Evolutionary conservation across 805 yeast species (phyloP), one percentile per base, ranked within the genome.

Genomic region (Torulaspora maleeae): DNA sequence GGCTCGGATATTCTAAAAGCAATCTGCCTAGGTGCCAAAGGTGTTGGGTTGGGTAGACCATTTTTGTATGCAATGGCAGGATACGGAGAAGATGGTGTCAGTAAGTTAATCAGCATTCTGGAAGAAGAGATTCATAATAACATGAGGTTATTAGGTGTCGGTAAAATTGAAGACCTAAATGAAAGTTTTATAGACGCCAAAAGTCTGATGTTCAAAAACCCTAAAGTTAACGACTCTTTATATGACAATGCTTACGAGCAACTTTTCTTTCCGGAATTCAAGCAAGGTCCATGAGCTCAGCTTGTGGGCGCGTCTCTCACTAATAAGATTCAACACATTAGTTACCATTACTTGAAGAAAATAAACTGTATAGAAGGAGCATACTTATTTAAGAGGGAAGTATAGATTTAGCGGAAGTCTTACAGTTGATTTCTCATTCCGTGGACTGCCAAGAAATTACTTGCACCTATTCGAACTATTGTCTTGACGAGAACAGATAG

Each of bases 1-100:
- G 93, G 86, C 9, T 77, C 88, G 3, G 95, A 86, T 59, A 67
- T 86, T n/a, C 54, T 85, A 40, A 85, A 86, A 58, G 91, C 93
- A 0, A 61, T 86, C 11, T 80, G 86, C 46, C 69, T 85, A 3
- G 95, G 93, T 8, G 93, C 91, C 24, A 78, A 74, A 47, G 87
- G 86, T 3, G 79, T 76, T 3, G 93, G 93, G 1, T 63, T 86
- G 32, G 90, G 93, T 4, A 72, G 91, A 45, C 87, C 90, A 2
- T 81, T 85, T 62, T 61, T 84, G 27, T 85, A 82, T 58, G 88
- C 89, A 30, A 78, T 83, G 80, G 74, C 86, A n/a, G 74, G 86
- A 1, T 86, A 85, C 52, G 95, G 95, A 9, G 87, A 78, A 54
- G 80, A 71, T 5, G 95, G 95, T 27, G 89, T 83, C 7, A 60